Conservation (phyloP, 768 basidiomycete genomes). For the Calocybe cyanea region DNA sequence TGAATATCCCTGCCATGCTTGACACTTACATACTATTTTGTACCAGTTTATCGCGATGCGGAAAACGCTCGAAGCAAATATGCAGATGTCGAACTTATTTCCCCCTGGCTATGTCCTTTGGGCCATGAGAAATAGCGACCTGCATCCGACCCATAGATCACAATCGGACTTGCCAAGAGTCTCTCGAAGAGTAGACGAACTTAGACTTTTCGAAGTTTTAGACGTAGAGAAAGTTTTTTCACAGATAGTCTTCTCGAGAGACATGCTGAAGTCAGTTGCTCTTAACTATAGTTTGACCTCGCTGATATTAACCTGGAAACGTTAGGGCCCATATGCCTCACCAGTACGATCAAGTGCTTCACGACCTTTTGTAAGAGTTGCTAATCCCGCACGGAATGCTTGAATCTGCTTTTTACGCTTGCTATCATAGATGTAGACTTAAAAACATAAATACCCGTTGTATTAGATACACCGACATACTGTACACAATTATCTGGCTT, state of each 20-base stretch:
- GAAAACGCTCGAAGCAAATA: slow-evolving; percentile 83
- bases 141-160: slow-evolving; percentile 55
- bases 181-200: slow-evolving; percentile 37
- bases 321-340: slow-evolving; percentile 73
- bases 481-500: slow-evolving; percentile 5
- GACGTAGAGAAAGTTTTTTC: slow-evolving; percentile 75
- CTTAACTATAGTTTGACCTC: slow-evolving; percentile 6
- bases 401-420: slow-evolving; percentile 7
- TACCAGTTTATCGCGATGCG: slow-evolving; percentile 71
- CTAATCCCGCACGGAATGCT: too few relatives aligned
- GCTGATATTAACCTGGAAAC: background rate
- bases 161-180: slow-evolving; percentile 15
- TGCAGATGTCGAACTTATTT: slow-evolving; percentile 68
- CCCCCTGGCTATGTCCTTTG: slow-evolving; percentile 78
- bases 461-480: slow-evolving; percentile 8
- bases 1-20: background rate
- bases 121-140: slow-evolving; percentile 71
- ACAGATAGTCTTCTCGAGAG: slow-evolving; percentile 76
- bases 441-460: slow-evolving; percentile 1
- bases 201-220: slow-evolving; percentile 74
- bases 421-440: background rate
- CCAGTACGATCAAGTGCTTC: slow-evolving; percentile 72
- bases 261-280: slow-evolving; percentile 69
- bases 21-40: background rate
- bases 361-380: slow-evolving; percentile 65